These are phyloP conservation scores for Spergularia azorica DNA, from an alignment of 179 eudicot species.

Conservation along the genomic window DNA sequence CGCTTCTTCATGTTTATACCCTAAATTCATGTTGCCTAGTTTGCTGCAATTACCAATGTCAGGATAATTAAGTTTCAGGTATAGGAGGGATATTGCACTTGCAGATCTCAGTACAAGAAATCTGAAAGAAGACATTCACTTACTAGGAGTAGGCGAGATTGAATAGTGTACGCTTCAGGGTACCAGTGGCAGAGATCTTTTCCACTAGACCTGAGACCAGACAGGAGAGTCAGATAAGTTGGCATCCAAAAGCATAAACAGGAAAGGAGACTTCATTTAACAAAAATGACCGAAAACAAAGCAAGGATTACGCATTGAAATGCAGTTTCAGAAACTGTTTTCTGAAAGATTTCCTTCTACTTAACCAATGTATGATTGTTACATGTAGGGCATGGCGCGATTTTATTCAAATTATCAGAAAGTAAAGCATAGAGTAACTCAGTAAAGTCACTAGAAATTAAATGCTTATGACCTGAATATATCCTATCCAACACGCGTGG, in stretches of 20 bases:
- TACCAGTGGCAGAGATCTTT: slow-evolving; percentile 64
- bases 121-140: slow-evolving; percentile 28
- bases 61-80: not conserved
- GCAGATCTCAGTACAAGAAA: not conserved
- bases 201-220: slow-evolving; percentile 59
- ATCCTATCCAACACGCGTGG: slow-evolving; percentile 93
- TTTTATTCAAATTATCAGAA: not conserved
- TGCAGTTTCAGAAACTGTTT: too few species aligned
- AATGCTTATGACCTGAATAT: slow-evolving; percentile 53
- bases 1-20: slow-evolving; percentile 75
- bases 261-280: not conserved
- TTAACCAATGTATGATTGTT: not conserved
- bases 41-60: slow-evolving; percentile 54
- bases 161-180: slow-evolving; percentile 64
- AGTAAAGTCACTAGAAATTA: not conserved
- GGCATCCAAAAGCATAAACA: not conserved
- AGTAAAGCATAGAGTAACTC: not conserved
- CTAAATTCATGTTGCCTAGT: slow-evolving; percentile 71
- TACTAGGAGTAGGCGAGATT: slow-evolving; percentile 84
- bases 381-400: not conserved
- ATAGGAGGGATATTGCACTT: not conserved
- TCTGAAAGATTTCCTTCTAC: not conserved
- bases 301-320: too few species aligned
- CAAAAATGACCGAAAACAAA: not conserved
- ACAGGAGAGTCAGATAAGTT: not conserved